Conservation (phyloP, 441 rosid species). For the Adansonia rubrostipa region DNA sequence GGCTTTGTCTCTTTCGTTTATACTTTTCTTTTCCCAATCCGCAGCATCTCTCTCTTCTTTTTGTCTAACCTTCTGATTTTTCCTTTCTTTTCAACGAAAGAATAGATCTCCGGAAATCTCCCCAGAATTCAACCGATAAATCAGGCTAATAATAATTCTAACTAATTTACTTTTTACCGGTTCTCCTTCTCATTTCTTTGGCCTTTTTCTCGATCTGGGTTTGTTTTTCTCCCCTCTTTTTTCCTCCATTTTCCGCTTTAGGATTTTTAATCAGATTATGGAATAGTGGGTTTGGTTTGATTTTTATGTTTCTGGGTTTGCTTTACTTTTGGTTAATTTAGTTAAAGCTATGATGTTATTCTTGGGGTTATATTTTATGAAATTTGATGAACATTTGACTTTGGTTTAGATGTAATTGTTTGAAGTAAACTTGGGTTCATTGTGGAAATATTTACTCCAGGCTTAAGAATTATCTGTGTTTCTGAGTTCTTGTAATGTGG, state of each 20-base stretch:
- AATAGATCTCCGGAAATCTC: no score
- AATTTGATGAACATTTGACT: neutral
- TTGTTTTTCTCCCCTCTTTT: neutral
- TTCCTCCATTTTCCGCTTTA: neutral
- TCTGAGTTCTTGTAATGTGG: neutral
- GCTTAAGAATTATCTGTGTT: neutral
- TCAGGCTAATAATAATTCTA: neutral
- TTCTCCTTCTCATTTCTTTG: neutral
- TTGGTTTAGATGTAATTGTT: neutral
- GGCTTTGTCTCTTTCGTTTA: no score
- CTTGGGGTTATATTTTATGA: neutral
- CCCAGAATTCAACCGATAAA: neutral
- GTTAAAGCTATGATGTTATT: neutral
- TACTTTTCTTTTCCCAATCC: no score
- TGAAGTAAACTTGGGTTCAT: neutral
- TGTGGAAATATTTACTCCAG: neutral
- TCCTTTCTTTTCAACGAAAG: no score
- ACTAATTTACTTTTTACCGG: neutral
- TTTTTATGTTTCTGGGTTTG: constrained; percentile 4
- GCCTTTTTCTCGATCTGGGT: constrained; percentile 21
- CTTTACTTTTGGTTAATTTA: neutral
- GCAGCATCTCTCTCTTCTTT: no score
- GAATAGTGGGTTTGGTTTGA: neutral
- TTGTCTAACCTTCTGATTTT: no score
- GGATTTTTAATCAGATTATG: neutral